phyloP scores from a whole-genome alignment of 257 asterid genomes.

The Penstemon davidsonii region DNA sequence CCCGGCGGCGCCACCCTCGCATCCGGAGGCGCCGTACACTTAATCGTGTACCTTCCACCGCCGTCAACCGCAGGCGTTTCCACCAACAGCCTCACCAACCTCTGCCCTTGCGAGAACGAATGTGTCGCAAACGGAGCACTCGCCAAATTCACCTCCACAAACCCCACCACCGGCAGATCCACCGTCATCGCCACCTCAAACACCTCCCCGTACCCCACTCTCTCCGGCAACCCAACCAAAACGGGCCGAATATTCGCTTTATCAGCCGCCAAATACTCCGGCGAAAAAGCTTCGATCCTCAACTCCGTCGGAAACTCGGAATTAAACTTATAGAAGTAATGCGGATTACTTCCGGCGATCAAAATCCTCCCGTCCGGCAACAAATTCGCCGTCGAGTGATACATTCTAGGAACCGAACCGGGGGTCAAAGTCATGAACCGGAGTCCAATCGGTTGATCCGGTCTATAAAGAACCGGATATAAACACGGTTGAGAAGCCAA shows the following conservation, averaged over 20 bases:
- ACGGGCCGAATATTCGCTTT: slow-evolving; percentile 62
- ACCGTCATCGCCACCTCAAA: slow-evolving; percentile 63
- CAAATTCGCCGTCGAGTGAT: slow-evolving; percentile 88
- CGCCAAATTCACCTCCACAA: slow-evolving; percentile 75
- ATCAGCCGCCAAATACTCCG: slow-evolving; percentile 75
- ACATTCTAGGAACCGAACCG: slow-evolving; percentile 72
- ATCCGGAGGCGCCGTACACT: slow-evolving; percentile 68
- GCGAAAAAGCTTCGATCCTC: slow-evolving; percentile 87
- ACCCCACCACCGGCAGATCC: slow-evolving; percentile 73
- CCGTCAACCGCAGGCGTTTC: slow-evolving; percentile 49
- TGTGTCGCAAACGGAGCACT: slow-evolving; percentile 94
- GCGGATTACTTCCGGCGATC: slow-evolving; percentile 91
- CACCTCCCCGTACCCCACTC: slow-evolving; percentile 50
- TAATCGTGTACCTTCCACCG: slow-evolving; percentile 52
- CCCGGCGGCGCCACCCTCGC: slow-evolving; percentile 98
- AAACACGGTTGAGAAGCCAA: slow-evolving; percentile 72
- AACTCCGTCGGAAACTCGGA: slow-evolving; percentile 77
- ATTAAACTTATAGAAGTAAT: slow-evolving; percentile 63
- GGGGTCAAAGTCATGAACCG: slow-evolving; percentile 83
- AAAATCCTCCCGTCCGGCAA: slow-evolving; percentile 88
- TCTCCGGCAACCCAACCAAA: slow-evolving; percentile 60
- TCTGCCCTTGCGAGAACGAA: slow-evolving; percentile 88
- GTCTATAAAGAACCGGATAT: slow-evolving; percentile 73
- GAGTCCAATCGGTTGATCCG: slow-evolving; percentile 69
- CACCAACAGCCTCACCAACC: slow-evolving; percentile 73